Percentiles rank a stretch among this genome's conserved stretches.
These are phyloP conservation scores for Bipolaris cookei DNA, from an alignment of 2,329 filamentous ascomycete species.

Conservation along the genomic window DNA sequence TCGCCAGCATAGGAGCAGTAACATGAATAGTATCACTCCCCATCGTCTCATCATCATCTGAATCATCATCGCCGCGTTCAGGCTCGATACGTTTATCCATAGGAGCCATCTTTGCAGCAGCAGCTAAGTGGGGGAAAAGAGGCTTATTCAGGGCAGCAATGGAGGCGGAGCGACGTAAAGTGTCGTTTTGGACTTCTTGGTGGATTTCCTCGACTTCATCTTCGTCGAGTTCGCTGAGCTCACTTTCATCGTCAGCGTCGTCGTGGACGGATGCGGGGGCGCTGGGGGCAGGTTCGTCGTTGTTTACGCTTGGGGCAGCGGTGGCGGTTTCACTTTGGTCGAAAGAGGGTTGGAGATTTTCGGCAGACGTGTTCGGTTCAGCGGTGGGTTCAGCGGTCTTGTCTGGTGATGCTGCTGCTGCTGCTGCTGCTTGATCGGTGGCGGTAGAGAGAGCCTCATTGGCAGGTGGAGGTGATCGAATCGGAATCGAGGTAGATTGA, in stretches of 20 bases:
- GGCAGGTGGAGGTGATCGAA: slow-evolving; percentile 39
- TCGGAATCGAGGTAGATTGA: slow-evolving; percentile 40
- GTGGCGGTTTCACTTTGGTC: slow-evolving; percentile 52
- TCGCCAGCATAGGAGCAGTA: neutral
- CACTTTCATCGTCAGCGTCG: slow-evolving; percentile 61
- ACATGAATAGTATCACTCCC: neutral
- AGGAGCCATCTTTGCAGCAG: neutral
- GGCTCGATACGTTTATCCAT: slow-evolving; percentile 4
- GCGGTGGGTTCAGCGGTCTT: slow-evolving; percentile 15
- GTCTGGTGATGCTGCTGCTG: slow-evolving; percentile 28
- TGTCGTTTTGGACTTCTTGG: slow-evolving; percentile 28
- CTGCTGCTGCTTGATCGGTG: slow-evolving; percentile 12
- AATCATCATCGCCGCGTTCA: neutral
- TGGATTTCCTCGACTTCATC: slow-evolving; percentile 46
- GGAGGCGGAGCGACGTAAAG: slow-evolving; percentile 21
- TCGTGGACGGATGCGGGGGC: slow-evolving; percentile 63
- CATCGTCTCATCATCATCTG: neutral
- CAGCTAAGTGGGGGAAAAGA: slow-evolving; percentile 36
- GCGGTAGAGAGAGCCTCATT: slow-evolving; percentile 25
- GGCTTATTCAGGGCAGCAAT: slow-evolving; percentile 26
- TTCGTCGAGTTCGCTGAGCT: slow-evolving; percentile 60
- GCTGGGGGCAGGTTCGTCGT: slow-evolving; percentile 54
- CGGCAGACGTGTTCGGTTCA: slow-evolving; percentile 12
- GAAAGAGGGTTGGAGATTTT: slow-evolving; percentile 26
- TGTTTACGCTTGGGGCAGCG: slow-evolving; percentile 36